Evolutionary conservation across 768 basidiomycete species (phyloP).

Genomic region (Suillus sp.): DNA sequence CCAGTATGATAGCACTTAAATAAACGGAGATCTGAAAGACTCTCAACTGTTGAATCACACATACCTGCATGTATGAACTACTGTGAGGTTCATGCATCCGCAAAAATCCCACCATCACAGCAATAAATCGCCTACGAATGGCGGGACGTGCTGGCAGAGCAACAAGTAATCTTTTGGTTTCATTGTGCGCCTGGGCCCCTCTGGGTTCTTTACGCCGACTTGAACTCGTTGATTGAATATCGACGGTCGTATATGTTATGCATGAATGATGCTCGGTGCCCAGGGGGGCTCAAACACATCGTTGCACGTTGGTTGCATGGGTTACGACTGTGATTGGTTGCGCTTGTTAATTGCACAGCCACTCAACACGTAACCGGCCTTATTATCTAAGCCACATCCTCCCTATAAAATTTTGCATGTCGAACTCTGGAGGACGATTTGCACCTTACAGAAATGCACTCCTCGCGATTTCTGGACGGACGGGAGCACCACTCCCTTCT

Average conservation of each 20-base stretch:
- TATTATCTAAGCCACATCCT: neutral
- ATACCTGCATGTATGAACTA: neutral
- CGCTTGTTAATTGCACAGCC: neutral
- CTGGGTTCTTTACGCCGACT: neutral
- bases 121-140: neutral
- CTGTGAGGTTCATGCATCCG: neutral
- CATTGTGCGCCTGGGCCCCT: neutral
- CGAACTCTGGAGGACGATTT: conserved; percentile 35
- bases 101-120: no score
- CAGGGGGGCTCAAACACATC: no score
- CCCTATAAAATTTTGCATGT: conserved; percentile 15
- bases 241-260: neutral
- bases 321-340: no score
- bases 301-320: no score
- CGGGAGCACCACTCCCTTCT: conserved; percentile 76
- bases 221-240: neutral
- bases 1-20: neutral
- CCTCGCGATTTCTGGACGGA: conserved; percentile 60
- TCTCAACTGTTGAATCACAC: neutral
- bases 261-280: neutral
- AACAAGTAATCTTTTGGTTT: no score
- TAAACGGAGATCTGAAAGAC: neutral
- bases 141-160: neutral
- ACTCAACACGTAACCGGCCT: neutral
- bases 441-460: conserved; percentile 57